These are phyloP conservation scores for Entoloma clypeatum DNA, from an alignment of 1,284 basidiomycete species.

Conservation along the genomic window DNA sequence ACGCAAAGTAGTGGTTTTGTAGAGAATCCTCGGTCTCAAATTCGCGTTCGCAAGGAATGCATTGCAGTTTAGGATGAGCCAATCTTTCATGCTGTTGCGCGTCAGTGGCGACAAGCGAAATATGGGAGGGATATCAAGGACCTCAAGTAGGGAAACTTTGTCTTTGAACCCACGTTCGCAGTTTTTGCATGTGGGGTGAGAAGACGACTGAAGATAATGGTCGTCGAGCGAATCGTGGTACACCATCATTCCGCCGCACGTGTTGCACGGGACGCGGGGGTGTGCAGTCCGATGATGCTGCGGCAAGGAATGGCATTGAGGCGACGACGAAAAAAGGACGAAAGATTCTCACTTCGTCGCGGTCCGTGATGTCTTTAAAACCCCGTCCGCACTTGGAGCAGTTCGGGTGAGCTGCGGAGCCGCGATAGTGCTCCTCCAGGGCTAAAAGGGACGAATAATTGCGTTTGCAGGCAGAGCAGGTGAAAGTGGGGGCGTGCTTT, in stretches of 20 bases:
- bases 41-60: conserved; percentile 18
- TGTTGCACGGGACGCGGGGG: conserved; percentile 22
- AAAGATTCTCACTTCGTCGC: conserved; percentile 28
- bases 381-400: conserved; percentile 38
- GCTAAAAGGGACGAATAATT: conserved; percentile 31
- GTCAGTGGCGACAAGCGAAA: too few species aligned
- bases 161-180: conserved; percentile 27
- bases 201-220: conserved; percentile 26
- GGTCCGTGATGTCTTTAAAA: conserved; percentile 29
- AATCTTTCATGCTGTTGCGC: conserved; percentile 18
- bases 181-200: conserved; percentile 25
- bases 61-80: conserved; percentile 18
- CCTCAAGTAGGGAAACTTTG: conserved; percentile 20
- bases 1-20: conserved; percentile 18
- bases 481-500: conserved; percentile 34
- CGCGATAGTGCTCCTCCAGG: conserved; percentile 41
- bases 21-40: conserved; percentile 16
- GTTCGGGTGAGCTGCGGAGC: conserved; percentile 38
- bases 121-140: too few species aligned
- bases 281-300: conserved; percentile 27
- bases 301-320: neutral
- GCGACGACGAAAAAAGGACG: conserved; percentile 3
- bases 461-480: conserved; percentile 30
- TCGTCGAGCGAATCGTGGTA: conserved; percentile 26
- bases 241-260: conserved; percentile 24